Evolutionary conservation across 2,329 filamentous ascomycete genomes (phyloP).

Genomic region (Drechslerella coelobrocha): DNA sequence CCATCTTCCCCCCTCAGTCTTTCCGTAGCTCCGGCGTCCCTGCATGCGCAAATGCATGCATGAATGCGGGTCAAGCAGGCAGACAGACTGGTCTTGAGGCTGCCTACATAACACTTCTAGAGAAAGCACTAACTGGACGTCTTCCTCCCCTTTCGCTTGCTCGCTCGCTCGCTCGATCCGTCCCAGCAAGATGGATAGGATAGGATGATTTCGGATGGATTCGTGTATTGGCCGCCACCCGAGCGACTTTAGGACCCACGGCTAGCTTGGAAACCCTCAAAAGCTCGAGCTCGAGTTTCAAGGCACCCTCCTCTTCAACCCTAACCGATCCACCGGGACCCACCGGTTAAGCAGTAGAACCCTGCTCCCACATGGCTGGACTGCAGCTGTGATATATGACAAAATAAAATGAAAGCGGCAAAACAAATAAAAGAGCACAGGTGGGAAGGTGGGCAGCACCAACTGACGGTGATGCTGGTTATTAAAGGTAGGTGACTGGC

Average conservation of each 20-base stretch:
- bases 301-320: conserved; percentile 34
- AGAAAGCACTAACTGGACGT: neutral
- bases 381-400: neutral
- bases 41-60: neutral
- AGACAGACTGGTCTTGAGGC: neutral
- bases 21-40: conserved; percentile 3
- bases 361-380: conserved; percentile 39
- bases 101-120: neutral
- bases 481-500: too few species aligned
- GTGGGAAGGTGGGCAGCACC: too few species aligned
- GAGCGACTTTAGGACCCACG: neutral
- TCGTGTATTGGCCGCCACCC: conserved; percentile 39
- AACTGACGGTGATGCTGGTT: too few species aligned
- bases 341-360: conserved; percentile 18
- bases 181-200: conserved; percentile 7
- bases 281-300: conserved; percentile 37
- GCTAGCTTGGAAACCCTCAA: conserved; percentile 3
- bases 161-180: neutral
- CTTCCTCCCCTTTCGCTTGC: neutral
- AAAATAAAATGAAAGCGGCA: conserved; percentile 3
- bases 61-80: neutral
- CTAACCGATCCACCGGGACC: conserved; percentile 36
- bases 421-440: neutral
- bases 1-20: neutral
- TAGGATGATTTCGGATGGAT: conserved; percentile 4